Evolutionary conservation across 805 yeast species (phyloP), one percentile per base, ranked within the genome.

Genomic region (Metschnikowia vanudenii): DNA sequence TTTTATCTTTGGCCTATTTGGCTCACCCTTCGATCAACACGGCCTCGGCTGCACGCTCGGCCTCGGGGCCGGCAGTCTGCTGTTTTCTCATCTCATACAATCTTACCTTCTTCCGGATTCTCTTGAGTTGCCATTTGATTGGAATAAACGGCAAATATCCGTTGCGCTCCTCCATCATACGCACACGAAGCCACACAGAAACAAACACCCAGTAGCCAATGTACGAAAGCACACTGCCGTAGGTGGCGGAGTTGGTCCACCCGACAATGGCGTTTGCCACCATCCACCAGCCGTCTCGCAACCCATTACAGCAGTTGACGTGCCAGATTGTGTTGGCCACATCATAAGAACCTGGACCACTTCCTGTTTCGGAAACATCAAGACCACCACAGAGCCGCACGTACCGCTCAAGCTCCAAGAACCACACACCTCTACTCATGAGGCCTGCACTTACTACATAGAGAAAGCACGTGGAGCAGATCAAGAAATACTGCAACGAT

Each of bases 61-160:
- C 31, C 32, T 36, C 47, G 8, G 33, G 22, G 12, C 28, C 31
- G 18, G 24, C 37, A 19, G 42, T 41, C 29, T 53, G 55, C 18
- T 34, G 36, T 22, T 33, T 37, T 14, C 51, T 37, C 37, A 42
- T 51, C 52, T 53, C 56, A 34, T 53, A 54, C 18, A 55, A 36
- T 33, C 48, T 47, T 16, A 55, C 38, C 45, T 50, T 66, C 59
- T 78, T 78, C 32, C 64, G 65, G 32, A 86, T 75, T 41, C 80
- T 67, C 51, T 74, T 78, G 52, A 70, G 64, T 61, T 87, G 95
- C 75, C 79, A 78, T 41, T 58, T 62, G 12, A 82, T 54, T 4
- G 96, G 96, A 7, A 87, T 42, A 9, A 71, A 47, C 7, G 76
- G 75, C 26, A 70, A 54, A 36, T 54, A 53, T 3, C 76, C 76